phyloP scores from a whole-genome alignment of 495 filamentous ascomycete species.

The Jackrogersella minutella region DNA sequence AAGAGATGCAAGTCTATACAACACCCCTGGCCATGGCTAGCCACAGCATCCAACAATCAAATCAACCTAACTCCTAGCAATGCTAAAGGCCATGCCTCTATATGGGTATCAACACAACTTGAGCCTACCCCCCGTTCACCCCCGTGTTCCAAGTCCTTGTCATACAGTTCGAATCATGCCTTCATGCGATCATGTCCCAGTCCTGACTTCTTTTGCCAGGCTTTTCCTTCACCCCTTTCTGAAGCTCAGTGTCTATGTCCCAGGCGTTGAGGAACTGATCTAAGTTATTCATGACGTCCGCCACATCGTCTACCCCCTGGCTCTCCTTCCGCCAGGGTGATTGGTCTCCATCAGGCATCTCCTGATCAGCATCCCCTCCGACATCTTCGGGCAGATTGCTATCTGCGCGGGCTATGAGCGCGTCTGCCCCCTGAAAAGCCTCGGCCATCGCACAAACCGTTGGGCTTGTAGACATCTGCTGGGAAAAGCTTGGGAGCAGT shows the following conservation, averaged over 20 bases:
- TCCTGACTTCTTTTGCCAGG: conserved; percentile 2
- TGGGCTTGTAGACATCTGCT: conserved; percentile 50
- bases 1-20: background rate
- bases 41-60: background rate
- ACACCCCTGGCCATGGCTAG: background rate
- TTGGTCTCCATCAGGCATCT: conserved; percentile 22
- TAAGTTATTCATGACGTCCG: conserved; percentile 52
- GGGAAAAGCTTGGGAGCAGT: conserved; percentile 53
- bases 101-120: conserved; percentile 23
- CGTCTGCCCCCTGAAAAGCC: conserved; percentile 47
- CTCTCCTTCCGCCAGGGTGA: conserved; percentile 38
- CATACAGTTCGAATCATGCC: background rate
- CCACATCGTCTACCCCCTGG: conserved; percentile 50
- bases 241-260: conserved; percentile 52
- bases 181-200: background rate
- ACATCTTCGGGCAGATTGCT: background rate
- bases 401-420: conserved; percentile 1
- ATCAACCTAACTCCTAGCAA: conserved; percentile 18
- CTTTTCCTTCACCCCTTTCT: conserved; percentile 36
- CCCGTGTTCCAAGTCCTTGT: background rate
- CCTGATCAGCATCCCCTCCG: conserved; percentile 8
- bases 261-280: conserved; percentile 52
- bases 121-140: background rate
- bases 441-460: conserved; percentile 51
- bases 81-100: conserved; percentile 9